Evolutionary conservation across 768 basidiomycete genomes (phyloP), one percentile per base, ranked within the genome.

Genomic region (Gymnopilus junonius): DNA sequence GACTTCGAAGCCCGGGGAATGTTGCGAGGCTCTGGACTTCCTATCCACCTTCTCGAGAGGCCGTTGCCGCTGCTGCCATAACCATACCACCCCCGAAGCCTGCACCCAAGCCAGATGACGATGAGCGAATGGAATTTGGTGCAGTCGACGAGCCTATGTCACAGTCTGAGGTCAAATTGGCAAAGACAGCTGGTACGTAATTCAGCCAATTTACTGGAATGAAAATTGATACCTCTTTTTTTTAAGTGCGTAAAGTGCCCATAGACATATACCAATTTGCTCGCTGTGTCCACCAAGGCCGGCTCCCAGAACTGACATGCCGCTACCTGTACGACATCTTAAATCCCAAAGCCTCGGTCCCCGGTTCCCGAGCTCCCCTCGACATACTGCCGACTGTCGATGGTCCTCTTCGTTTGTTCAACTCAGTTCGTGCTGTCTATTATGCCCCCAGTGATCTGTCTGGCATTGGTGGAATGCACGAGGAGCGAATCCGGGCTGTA

Each of bases 401-500:
- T 55, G 59, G 7, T 65, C 48, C 20, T 43, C 57, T 77, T 37
- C 57, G 58, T 14, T 53, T 74, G 5, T 78, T 69, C 53, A 63
- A 66, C 42, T 76, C 77, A 17, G 77, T 75, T 0, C 35, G 65
- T 25, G 70, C 77, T 2, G 63, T 46, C 1, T 79, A 73, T 56
- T 73, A 71, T 64, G 73, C 78, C 7, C 78, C 79, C 20, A 80
- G 79, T 68, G 71, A 80, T 39, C 55, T 64, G 21, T 74, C 68
- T 50, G 76, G 78, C 7, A 59, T 71, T 35, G 56, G 69, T 4
- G 70, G 77, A 8, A 70, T 75, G 74, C 43, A 59, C 21, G 62
- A 62, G 23, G 74, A 79, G 59, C 63, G 61, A 10, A 79, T 81
- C 31, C 62, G 70, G 1, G 63, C 74, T 1, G 73, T 64, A 11